Evolutionary conservation across 1,284 basidiomycete species (phyloP).

Genomic region (Melampsora larici-populina): DNA sequence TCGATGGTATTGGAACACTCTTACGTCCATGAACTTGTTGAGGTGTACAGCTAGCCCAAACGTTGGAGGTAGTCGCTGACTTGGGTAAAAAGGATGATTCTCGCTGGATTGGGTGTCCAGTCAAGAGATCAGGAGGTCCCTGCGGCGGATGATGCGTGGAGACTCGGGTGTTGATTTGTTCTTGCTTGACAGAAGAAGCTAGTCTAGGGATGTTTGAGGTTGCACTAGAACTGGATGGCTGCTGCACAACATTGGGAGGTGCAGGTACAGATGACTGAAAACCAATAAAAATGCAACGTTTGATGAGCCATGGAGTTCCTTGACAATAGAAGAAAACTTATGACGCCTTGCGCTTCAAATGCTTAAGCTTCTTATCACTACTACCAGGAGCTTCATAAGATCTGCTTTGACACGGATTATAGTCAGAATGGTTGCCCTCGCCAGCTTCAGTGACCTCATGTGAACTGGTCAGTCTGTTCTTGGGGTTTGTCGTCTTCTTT

Average conservation of each 20-base stretch:
- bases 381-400: constrained; percentile 54
- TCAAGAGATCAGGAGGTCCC: not conserved
- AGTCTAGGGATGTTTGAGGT: constrained; percentile 24
- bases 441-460: constrained; percentile 35
- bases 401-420: constrained; percentile 60
- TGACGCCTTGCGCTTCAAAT: constrained; percentile 21
- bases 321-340: not conserved
- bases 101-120: too few relatives aligned
- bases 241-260: constrained; percentile 7
- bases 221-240: constrained; percentile 13
- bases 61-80: constrained; percentile 36
- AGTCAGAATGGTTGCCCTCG: constrained; percentile 57
- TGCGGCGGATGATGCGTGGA: not conserved
- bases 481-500: constrained; percentile 19
- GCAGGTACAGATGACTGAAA: constrained; percentile 25
- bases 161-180: constrained; percentile 9
- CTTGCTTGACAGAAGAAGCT: not conserved
- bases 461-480: constrained; percentile 18
- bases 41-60: constrained; percentile 20
- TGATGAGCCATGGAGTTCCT: not conserved
- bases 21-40: not conserved
- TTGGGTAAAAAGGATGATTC: constrained; percentile 14
- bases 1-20: not conserved
- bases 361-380: constrained; percentile 15
- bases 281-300: not conserved